Percentiles rank a stretch among this genome's conserved stretches.
Conservation (phyloP, 305 asterid genomes). For the Solanum hybrid region DNA sequence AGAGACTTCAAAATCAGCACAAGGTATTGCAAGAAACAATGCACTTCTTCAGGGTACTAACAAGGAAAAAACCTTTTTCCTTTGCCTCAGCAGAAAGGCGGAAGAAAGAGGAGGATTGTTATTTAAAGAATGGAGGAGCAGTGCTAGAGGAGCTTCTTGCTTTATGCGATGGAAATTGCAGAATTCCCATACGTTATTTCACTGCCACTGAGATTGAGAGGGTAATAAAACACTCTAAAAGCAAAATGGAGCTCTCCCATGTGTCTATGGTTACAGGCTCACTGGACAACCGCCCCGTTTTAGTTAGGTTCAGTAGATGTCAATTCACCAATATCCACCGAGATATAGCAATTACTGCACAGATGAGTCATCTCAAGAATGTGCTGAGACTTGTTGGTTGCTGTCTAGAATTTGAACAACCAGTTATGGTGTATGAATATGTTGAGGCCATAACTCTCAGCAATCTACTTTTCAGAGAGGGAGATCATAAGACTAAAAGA, state of each 20-base stretch:
- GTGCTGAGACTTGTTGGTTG: slow-evolving; percentile 7
- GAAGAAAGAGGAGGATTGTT: neutral
- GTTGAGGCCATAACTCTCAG: neutral
- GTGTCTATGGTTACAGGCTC: neutral
- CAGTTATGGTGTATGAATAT: slow-evolving; percentile 5
- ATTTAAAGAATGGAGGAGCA: neutral
- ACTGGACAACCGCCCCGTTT: neutral
- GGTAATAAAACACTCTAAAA: neutral
- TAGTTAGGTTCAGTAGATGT: neutral
- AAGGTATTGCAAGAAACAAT: neutral
- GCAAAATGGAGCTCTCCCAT: neutral
- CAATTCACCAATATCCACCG: neutral
- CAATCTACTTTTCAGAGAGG: neutral
- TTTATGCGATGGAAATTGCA: neutral
- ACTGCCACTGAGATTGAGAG: slow-evolving; percentile 1
- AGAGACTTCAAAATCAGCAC: neutral
- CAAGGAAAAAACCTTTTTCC: neutral
- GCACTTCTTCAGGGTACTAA: neutral
- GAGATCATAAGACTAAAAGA: neutral
- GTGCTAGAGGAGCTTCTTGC: neutral
- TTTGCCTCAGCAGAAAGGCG: neutral
- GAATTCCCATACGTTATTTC: neutral
- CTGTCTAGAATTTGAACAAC: slow-evolving; percentile 7
- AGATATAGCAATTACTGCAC: slow-evolving; percentile 4
- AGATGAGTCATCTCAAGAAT: neutral